Conservation (phyloP, 495 filamentous ascomycete species). For the Astrocystis sublimbata region DNA sequence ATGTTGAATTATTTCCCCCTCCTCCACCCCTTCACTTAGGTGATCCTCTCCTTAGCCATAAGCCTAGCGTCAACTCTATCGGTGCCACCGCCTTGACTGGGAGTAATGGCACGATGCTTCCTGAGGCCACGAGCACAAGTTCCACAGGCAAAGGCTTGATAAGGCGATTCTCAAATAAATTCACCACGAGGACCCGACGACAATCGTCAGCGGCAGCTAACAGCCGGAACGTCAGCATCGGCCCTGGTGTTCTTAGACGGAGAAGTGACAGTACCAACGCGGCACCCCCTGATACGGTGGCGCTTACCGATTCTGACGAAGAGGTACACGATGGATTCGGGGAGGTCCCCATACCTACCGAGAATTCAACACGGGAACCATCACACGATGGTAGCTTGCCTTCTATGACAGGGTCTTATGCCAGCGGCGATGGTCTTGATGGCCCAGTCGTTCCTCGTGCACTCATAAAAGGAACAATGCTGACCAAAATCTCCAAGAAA, state of each 20-base stretch:
- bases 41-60: slow-evolving; percentile 44
- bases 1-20: slow-evolving; percentile 31
- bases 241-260: slow-evolving; percentile 81
- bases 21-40: slow-evolving; percentile 43
- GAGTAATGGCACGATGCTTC: slow-evolving; percentile 39
- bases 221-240: slow-evolving; percentile 80
- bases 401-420: slow-evolving; percentile 38
- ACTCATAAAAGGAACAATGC: slow-evolving; percentile 71
- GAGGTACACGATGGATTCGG: slow-evolving; percentile 47
- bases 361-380: slow-evolving; percentile 33
- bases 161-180: slow-evolving; percentile 49
- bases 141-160: slow-evolving; percentile 39
- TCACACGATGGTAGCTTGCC: slow-evolving; percentile 41
- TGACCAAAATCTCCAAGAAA: slow-evolving; percentile 78
- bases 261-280: slow-evolving; percentile 83
- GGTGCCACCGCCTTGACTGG: slow-evolving; percentile 31
- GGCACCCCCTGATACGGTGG: slow-evolving; percentile 49
- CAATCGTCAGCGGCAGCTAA: slow-evolving; percentile 71
- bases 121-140: slow-evolving; percentile 35
- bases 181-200: slow-evolving; percentile 53
- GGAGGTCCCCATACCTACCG: slow-evolving; percentile 29
- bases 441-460: slow-evolving; percentile 70
- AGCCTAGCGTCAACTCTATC: slow-evolving; percentile 41
- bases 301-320: slow-evolving; percentile 67
- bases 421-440: slow-evolving; percentile 37